Conservation (phyloP, 257 asterid genomes). For the Anisodus tanguticus region DNA sequence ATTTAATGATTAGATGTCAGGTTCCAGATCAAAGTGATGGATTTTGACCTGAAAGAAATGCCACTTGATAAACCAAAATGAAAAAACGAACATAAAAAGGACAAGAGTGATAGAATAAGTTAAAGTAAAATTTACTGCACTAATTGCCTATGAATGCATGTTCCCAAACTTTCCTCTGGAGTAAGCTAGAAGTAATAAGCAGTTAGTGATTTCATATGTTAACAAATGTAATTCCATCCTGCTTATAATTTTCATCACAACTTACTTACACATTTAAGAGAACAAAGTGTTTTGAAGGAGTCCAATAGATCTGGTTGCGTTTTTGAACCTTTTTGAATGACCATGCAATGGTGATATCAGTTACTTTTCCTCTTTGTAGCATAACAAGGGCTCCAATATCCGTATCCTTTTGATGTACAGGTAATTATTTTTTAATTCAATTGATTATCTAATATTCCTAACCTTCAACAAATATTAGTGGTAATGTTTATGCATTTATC, state of each 20-base stretch:
- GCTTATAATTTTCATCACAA: not conserved
- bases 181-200: not conserved
- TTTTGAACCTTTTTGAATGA: constrained; percentile 28
- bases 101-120: not conserved
- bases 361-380: constrained; percentile 55
- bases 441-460: constrained; percentile 25
- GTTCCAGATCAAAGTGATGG: constrained; percentile 9
- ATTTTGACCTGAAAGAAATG: constrained; percentile 4
- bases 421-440: constrained; percentile 38
- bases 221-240: not conserved
- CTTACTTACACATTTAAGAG: not conserved
- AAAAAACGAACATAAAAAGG: not conserved
- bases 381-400: constrained; percentile 68
- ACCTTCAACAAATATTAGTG: constrained; percentile 2
- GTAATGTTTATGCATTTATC: not conserved
- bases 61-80: not conserved
- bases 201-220: not conserved
- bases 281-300: constrained; percentile 3
- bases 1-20: constrained; percentile 7
- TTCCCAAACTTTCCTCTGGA: not conserved
- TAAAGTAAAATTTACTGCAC: not conserved
- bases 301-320: constrained; percentile 5
- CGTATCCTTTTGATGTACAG: constrained; percentile 84
- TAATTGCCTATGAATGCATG: constrained; percentile 11
- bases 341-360: constrained; percentile 33